Conservation (phyloP, 2,329 filamentous ascomycete genomes). For the Coniochaeta pulveracea region DNA sequence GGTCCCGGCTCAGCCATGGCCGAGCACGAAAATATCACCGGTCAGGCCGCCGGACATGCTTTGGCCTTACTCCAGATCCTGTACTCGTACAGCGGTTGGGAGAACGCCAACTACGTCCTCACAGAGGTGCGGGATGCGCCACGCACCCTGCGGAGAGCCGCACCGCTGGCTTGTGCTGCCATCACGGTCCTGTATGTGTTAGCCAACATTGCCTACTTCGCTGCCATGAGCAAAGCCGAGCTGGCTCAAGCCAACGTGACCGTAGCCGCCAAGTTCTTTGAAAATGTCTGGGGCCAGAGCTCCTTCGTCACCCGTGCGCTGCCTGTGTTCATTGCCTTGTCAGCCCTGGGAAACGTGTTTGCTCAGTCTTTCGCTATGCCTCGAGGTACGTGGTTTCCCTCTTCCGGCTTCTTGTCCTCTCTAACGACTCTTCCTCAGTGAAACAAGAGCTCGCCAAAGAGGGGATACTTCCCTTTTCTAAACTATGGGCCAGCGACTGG, state of each 20-base stretch:
- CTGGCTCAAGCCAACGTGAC: conserved; percentile 14
- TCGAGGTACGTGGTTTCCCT: conserved; percentile 8
- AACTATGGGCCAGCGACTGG: conserved; percentile 22
- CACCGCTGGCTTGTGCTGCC: conserved; percentile 19
- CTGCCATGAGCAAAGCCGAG: conserved; percentile 17
- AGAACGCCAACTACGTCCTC: conserved; percentile 26
- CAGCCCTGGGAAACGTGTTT: conserved; percentile 20
- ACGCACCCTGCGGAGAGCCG: conserved; percentile 19
- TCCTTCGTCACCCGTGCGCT: conserved; percentile 16
- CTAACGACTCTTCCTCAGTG: conserved; percentile 7
- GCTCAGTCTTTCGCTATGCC: conserved; percentile 20
- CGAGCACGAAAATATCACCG: conserved; percentile 1
- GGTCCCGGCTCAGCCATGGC: conserved; percentile 9
- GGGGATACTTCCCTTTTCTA: conserved; percentile 21
- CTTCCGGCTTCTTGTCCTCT: not conserved
- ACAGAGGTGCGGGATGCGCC: conserved; percentile 20
- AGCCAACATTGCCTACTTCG: conserved; percentile 23
- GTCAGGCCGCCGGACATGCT: conserved; percentile 16
- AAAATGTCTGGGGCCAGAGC: conserved; percentile 20
- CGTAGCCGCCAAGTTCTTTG: conserved; percentile 19
- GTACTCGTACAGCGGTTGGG: conserved; percentile 26
- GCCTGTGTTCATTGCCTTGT: conserved; percentile 20
- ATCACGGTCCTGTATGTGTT: conserved; percentile 24
- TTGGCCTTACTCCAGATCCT: conserved; percentile 21
- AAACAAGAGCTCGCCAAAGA: conserved; percentile 25